Base-by-base conservation (phyloP, 2,329 filamentous ascomycete species). In the Aspergillus cejpii region DNA sequence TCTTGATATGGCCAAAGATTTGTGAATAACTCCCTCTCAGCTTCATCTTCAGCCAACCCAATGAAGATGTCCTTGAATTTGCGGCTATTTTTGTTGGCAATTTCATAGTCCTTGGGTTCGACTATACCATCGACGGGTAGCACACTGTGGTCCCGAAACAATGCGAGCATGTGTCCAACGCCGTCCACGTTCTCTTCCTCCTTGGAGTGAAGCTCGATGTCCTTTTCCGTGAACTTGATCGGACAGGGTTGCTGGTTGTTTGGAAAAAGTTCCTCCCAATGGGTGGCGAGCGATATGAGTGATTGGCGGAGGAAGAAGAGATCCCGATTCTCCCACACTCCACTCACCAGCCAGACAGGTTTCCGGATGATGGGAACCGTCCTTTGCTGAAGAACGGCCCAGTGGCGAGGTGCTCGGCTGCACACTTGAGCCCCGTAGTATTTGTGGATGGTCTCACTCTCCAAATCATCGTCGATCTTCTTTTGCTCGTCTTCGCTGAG, bases 71-170 rank as follows among this genome's bases (percentile, higher is more conserved):
- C 44, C 31, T 55, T 59, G 41, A 57, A 57, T 8, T 58, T 54
- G 6, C 38, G 40, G 34, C 34, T 48, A 27, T 57, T 59, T 8
- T 40, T 41, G 0, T 14, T 19, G 11, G 42, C 47, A 1, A 33
- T 8, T 1, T 60, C 49, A 42, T 57, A 64, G 38, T 66, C 59
- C 46, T 63, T 42, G 2, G 58, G 57, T 0, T 53, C 53, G 21
- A 65, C 59, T 57, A 64, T 65, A 1, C 62, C 62, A 52, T 62
- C 59, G 10, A 59, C 53, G 1, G 61, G 59, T 24, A 62, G 52
- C 7, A 61, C 46, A 10, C 39, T 53, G 49, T 61, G 31, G 5
- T 63, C 59, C 37, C 47, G 55, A 41, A 63, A 61, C 26, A 61
- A 29, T 20, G 44, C 45, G 5, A 66, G 41, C 51, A 66, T 61